Evolutionary conservation across 805 yeast genomes (phyloP), one percentile per base, ranked within the genome.

Genomic region (Sungouiozyma ichnusensis): DNA sequence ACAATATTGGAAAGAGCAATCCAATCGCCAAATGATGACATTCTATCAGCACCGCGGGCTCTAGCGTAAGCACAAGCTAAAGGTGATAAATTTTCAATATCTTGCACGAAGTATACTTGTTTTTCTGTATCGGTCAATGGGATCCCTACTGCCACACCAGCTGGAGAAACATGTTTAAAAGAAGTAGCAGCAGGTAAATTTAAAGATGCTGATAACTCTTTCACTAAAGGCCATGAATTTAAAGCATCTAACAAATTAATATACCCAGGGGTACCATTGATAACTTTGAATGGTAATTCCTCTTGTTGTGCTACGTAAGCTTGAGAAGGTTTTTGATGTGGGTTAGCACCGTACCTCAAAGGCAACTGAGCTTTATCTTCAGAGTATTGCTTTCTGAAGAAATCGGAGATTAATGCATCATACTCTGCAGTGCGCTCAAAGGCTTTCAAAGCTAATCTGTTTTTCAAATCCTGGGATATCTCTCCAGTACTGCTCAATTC

Each of bases 11-110:
- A 87, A 51, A 92, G 74, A 37, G 98, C 98, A 59, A 92, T 92
- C 74, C 87, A 92, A 69, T 92, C 98, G 63, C 98, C 98, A 63
- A 92, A 92, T 13, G 95, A 85, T 4, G 97, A 88, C 98, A 92
- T 92, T 76, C 98, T 82, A 69, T 92, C 98, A 53, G 98, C 98
- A 66, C 98, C 98, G 69, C 98, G 85, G 44, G 98, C 98, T 71
- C 97, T 85, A 33, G 98, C 98, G 60, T 92, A 92, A 44, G 98
- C 98, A 61, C 84, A 83, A 49, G 98, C 98, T 61, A 92, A 74
- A 43, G 98, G 97, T 11, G 97, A 85, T 63, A 92, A 72, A 73
- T 88, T 85, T 67, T 85, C 95, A 58, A 90, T 86, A 65, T 86
- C 96, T 53, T 79, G 79, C 49, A 92, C 98, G 63, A 92, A 92